Conservation (phyloP, 192 early-diverging fungal species). For the Podila epicladia region DNA sequence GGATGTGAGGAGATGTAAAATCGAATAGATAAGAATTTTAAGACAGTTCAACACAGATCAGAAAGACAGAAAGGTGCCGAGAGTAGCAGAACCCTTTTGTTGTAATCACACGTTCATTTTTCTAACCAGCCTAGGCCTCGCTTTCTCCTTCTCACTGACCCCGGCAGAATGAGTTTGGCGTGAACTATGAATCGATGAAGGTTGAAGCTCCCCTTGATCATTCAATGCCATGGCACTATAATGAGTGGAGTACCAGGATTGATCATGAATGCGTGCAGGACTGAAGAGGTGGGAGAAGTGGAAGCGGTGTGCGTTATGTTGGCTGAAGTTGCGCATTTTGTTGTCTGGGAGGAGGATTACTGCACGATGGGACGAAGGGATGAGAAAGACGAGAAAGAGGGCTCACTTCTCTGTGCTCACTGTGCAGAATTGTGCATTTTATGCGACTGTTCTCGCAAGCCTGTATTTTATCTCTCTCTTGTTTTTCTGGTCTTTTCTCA, state of each 20-base stretch:
- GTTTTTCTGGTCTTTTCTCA: neutral
- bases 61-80: too few relatives aligned
- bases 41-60: too few relatives aligned
- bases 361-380: too few relatives aligned
- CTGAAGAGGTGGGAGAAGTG: neutral
- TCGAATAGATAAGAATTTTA: too few relatives aligned
- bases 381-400: too few relatives aligned
- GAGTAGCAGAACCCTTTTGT: too few relatives aligned
- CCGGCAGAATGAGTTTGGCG: neutral
- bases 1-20: too few relatives aligned
- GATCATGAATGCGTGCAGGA: neutral
- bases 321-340: neutral
- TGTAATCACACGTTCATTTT: too few relatives aligned
- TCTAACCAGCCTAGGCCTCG: neutral
- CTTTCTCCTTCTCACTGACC: neutral
- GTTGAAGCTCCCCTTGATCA: neutral
- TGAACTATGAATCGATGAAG: neutral
- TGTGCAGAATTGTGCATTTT: neutral
- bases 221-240: neutral
- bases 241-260: neutral
- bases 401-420: neutral
- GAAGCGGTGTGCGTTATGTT: neutral
- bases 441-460: neutral
- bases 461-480: neutral
- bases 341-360: too few relatives aligned